Conservation (phyloP, 768 basidiomycete genomes). For the Dacryopinax spathularia region DNA sequence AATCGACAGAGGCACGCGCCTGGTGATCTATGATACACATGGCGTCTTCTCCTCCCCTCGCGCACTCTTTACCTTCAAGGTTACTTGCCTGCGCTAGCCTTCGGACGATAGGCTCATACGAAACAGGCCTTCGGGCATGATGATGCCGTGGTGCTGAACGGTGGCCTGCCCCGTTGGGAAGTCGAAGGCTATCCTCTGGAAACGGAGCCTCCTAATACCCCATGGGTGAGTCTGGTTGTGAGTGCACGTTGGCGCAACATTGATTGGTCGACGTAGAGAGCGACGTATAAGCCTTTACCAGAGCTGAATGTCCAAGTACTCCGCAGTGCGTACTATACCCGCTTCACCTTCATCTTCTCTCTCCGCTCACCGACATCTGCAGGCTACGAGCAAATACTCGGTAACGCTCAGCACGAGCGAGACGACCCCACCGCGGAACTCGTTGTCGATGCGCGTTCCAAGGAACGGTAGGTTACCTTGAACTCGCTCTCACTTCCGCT, state of each 20-base stretch:
- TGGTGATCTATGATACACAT: slow-evolving; percentile 74
- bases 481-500: slow-evolving; percentile 4
- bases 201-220: slow-evolving; percentile 16
- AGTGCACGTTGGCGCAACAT: neutral
- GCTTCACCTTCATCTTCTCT: neutral
- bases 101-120: neutral
- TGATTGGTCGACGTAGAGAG: neutral
- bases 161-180: slow-evolving; percentile 78
- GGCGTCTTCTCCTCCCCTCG: slow-evolving; percentile 89
- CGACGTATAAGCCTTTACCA: slow-evolving; percentile 37
- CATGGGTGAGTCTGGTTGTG: slow-evolving; percentile 9
- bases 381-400: slow-evolving; percentile 73
- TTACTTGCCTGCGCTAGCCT: slow-evolving; percentile 8
- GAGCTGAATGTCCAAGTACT: slow-evolving; percentile 36
- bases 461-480: slow-evolving; percentile 47
- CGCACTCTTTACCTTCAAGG: slow-evolving; percentile 83
- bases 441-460: slow-evolving; percentile 76
- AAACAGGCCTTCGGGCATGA: slow-evolving; percentile 61
- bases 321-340: slow-evolving; percentile 32
- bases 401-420: slow-evolving; percentile 44
- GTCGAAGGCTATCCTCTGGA: slow-evolving; percentile 48
- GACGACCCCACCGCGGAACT: slow-evolving; percentile 40
- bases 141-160: slow-evolving; percentile 76
- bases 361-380: neutral
- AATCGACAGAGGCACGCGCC: slow-evolving; percentile 57